Percentiles rank a stretch among this genome's conserved stretches.
Evolutionary conservation across 2,329 filamentous ascomycete species (phyloP).

Genomic region (Penicillium crustosum): DNA sequence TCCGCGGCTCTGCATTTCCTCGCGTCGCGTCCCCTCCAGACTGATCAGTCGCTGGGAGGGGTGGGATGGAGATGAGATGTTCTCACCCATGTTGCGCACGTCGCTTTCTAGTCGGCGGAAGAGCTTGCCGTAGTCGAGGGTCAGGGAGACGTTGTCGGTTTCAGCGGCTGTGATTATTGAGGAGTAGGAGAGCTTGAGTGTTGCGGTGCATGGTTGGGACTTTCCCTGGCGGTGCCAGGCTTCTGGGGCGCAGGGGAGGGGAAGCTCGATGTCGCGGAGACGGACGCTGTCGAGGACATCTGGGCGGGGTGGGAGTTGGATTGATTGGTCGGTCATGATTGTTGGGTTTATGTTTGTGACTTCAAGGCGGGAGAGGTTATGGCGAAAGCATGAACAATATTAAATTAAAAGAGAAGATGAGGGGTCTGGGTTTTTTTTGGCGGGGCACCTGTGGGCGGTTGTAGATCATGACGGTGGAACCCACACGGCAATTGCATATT

Average conservation of each 20-base stretch:
- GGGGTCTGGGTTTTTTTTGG: constrained; percentile 17
- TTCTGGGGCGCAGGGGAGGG: constrained; percentile 46
- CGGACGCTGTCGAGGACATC: constrained; percentile 40
- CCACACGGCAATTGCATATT: not conserved
- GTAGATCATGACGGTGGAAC: constrained; percentile 22
- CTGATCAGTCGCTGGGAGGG: constrained; percentile 28
- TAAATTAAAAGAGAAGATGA: constrained; percentile 9
- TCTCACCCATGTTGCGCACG: constrained; percentile 31
- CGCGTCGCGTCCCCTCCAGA: constrained; percentile 29
- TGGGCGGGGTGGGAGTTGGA: constrained; percentile 35
- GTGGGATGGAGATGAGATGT: constrained; percentile 16
- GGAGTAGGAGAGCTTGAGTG: constrained; percentile 45
- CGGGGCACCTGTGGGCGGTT: constrained; percentile 12
- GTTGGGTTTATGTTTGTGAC: not conserved
- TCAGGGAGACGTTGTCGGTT: constrained; percentile 47
- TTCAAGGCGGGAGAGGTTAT: not conserved
- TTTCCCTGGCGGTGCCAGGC: constrained; percentile 49
- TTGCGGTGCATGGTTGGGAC: constrained; percentile 47
- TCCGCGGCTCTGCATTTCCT: constrained; percentile 31
- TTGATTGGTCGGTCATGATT: constrained; percentile 27
- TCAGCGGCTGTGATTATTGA: constrained; percentile 43
- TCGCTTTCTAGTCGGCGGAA: constrained; percentile 44
- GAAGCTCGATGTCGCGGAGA: constrained; percentile 46
- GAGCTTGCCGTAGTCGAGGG: constrained; percentile 50
- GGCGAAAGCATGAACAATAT: not conserved